Conservation (phyloP, 495 filamentous ascomycete species). For the Astrocystis sublimbata region DNA sequence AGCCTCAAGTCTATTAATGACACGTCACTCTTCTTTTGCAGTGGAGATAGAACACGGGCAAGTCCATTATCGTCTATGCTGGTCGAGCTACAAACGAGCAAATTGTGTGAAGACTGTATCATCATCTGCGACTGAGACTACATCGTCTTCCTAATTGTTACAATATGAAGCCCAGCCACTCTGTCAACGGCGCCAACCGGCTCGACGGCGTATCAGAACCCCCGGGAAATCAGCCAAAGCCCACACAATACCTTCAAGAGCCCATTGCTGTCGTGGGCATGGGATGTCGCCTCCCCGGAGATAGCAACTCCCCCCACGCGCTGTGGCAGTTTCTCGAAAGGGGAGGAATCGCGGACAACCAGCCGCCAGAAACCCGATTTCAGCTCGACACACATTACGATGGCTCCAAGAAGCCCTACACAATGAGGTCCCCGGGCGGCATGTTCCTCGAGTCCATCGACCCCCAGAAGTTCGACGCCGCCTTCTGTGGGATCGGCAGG, state of each 20-base stretch:
- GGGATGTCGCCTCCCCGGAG: slow-evolving; percentile 48
- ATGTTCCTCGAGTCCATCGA: slow-evolving; percentile 43
- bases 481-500: slow-evolving; percentile 75
- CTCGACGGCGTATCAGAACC: background rate
- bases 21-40: no score
- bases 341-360: slow-evolving; percentile 49
- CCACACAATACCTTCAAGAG: background rate
- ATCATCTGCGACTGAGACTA: no score
- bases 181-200: background rate
- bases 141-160: no score
- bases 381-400: slow-evolving; percentile 35
- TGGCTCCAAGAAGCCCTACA: slow-evolving; percentile 68
- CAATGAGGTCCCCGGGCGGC: slow-evolving; percentile 47
- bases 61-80: no score
- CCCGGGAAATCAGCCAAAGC: background rate
- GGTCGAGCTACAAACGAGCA: no score
- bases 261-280: slow-evolving; percentile 55
- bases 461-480: slow-evolving; percentile 71
- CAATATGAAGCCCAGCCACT: no score
- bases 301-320: slow-evolving; percentile 46
- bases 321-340: slow-evolving; percentile 58
- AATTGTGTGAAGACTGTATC: no score
- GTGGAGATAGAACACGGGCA: no score
- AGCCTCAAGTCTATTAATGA: no score
- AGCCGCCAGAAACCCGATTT: slow-evolving; percentile 68